Conservation (phyloP, 2,329 filamentous ascomycete genomes). For the Ceratocystis variospora region DNA sequence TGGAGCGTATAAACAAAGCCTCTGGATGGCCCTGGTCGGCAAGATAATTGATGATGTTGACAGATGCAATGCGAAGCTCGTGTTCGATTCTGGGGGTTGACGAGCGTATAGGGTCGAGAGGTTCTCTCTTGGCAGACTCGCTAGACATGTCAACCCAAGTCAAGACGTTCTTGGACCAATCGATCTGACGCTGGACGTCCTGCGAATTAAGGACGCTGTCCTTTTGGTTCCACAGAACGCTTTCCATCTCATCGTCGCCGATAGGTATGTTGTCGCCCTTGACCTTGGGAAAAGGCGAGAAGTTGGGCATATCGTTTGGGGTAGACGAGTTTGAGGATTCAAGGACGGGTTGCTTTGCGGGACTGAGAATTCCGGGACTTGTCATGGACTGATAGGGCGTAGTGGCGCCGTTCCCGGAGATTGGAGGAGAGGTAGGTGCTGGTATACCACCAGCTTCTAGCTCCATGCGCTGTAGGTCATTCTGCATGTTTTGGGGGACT, state of each 20-base stretch:
- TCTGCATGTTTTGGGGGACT: slow-evolving; percentile 92
- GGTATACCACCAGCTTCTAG: slow-evolving; percentile 45
- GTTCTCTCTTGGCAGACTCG: slow-evolving; percentile 59
- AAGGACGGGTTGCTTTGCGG: slow-evolving; percentile 14
- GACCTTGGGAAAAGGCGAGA: slow-evolving; percentile 84
- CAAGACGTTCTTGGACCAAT: slow-evolving; percentile 88
- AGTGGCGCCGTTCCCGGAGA: slow-evolving; percentile 24
- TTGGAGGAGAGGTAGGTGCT: slow-evolving; percentile 29
- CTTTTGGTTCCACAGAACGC: slow-evolving; percentile 72
- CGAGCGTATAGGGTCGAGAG: slow-evolving; percentile 41
- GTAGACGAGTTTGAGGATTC: slow-evolving; percentile 8
- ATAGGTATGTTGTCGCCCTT: slow-evolving; percentile 79
- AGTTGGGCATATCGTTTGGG: slow-evolving; percentile 48
- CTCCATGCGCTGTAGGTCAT: slow-evolving; percentile 84
- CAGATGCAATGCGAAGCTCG: slow-evolving; percentile 71
- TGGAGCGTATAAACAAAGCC: slow-evolving; percentile 84
- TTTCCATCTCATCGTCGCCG: slow-evolving; percentile 86
- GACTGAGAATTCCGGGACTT: slow-evolving; percentile 21
- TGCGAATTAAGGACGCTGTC: slow-evolving; percentile 78
- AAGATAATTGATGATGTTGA: slow-evolving; percentile 83
- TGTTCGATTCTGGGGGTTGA: slow-evolving; percentile 78
- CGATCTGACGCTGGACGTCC: slow-evolving; percentile 89
- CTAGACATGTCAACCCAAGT: slow-evolving; percentile 74
- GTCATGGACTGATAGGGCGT: slow-evolving; percentile 29
- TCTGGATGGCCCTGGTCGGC: slow-evolving; percentile 86